Base-by-base conservation (phyloP, 2,329 filamentous ascomycete species). In the Aspergillus proliferans region DNA sequence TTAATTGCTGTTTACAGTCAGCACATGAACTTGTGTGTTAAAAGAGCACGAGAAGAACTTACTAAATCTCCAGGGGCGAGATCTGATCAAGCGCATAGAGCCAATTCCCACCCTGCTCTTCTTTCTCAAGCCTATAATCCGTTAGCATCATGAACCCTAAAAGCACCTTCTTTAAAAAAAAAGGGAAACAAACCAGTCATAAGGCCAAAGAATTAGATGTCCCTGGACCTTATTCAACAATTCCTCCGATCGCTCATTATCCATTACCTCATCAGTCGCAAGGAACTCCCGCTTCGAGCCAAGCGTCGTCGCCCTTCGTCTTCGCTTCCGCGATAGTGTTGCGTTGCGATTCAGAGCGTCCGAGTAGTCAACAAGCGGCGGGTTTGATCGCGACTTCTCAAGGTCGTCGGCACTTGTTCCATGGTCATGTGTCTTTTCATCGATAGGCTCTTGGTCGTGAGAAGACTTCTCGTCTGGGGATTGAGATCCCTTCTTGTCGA, bases 31-130 rank as follows among this genome's bases (percentile, higher is more conserved):
- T 10, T 14, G 4, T 7, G 7, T 30, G 9, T 14, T 18, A 10
- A 19, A 19, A 45, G 18, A 15, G 18, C 5, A n/a, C 19, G 8
- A 5, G 19, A 22, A 14, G 12, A 45, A 65, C 70, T 62, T 66
- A 72, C 70, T 98, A 98, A 63, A 98, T 97, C 73, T 96, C 90
- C 71, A 98, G 77, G 49, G 93, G 93, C 60, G 93, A 94, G 66
- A 98, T 85, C 69, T 94, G 86, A 69, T 98, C 93, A 48, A 97
- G 88, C 64, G 92, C 89, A 71, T 95, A 97, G 54, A 96, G 80
- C 93, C 93, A 98, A 65, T 96, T 95, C 49, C 90, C 88, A 57
- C 89, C 91, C 63, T 85, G 83, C 74, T 97, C 93, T 72, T 97
- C 93, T 48, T 85, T 87, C 59, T 87, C 81, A 47, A 95, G 81